A percentile compares a stretch with the other conserved stretches of the same genome.
These are phyloP conservation scores for Dendrocalamus latiflorus DNA, from an alignment of 202 grass and related monocot species.

Conservation along the genomic window DNA sequence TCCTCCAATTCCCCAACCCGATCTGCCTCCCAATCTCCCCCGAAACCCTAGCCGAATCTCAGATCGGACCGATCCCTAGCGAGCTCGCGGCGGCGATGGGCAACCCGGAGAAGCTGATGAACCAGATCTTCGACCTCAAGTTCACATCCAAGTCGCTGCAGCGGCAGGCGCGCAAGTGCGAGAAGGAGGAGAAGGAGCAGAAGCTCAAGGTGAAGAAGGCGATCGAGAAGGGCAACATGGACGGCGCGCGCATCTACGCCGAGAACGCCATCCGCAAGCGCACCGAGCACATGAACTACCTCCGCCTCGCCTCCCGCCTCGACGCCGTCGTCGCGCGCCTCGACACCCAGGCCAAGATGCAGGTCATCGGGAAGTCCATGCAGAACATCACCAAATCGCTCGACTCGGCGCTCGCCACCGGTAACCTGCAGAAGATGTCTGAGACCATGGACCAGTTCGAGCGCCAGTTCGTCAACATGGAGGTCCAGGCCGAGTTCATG, in stretches of 20 bases:
- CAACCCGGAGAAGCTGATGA: slow-evolving; percentile 96
- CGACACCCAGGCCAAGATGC: slow-evolving; percentile 98
- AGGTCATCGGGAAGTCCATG: slow-evolving; percentile 94
- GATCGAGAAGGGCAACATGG: slow-evolving; percentile 94
- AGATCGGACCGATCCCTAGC: neutral
- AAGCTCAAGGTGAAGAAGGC: slow-evolving; percentile 99
- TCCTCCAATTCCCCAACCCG: neutral
- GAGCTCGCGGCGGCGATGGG: slow-evolving; percentile 39
- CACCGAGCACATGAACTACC: slow-evolving; percentile 96
- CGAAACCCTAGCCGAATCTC: neutral
- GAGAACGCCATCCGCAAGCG: slow-evolving; percentile 97
- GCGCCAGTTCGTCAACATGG: slow-evolving; percentile 94
- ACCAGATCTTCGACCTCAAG: slow-evolving; percentile 94
- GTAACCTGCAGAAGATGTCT: slow-evolving; percentile 95
- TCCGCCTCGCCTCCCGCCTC: slow-evolving; percentile 88
- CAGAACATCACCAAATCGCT: slow-evolving; percentile 75
- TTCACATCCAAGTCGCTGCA: slow-evolving; percentile 94
- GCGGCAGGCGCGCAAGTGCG: slow-evolving; percentile 89
- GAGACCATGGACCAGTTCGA: slow-evolving; percentile 96
- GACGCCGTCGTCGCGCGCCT: slow-evolving; percentile 87
- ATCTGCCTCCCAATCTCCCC: neutral
- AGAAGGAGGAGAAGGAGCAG: slow-evolving; percentile 97
- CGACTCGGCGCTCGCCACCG: slow-evolving; percentile 69
- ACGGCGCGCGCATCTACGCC: slow-evolving; percentile 94
- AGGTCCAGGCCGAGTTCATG: slow-evolving; percentile 99